Evolutionary conservation across 1,139 yeast genomes (phyloP).

Genomic region (Yamadazyma aaseri): DNA sequence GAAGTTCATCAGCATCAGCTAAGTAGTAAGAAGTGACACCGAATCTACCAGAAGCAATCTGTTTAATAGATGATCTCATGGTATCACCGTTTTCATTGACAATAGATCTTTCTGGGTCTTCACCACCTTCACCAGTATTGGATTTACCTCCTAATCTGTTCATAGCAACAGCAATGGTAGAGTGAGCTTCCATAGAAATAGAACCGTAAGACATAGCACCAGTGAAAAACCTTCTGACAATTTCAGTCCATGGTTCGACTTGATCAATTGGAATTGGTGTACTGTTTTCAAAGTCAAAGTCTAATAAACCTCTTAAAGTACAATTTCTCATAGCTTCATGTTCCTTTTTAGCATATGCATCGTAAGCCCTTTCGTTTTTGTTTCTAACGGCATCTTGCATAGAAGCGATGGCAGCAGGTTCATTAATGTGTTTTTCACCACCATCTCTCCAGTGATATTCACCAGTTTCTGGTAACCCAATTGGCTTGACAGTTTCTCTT

Average conservation of each 20-base stretch:
- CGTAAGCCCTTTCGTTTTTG: conserved; percentile 91
- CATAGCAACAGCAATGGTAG: conserved; percentile 98
- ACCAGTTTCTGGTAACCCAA: conserved; percentile 89
- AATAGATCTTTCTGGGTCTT: conserved; percentile 86
- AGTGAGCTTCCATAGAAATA: conserved; percentile 97
- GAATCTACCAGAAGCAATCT: conserved; percentile 96
- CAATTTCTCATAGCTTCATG: conserved; percentile 90
- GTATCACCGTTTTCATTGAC: conserved; percentile 88
- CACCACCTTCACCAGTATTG: conserved; percentile 99
- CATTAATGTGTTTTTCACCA: conserved; percentile 93
- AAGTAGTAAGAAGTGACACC: conserved; percentile 95
- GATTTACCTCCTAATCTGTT: conserved; percentile 96
- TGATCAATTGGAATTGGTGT: conserved; percentile 89
- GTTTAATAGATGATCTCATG: conserved; percentile 97
- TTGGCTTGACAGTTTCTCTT: conserved; percentile 68
- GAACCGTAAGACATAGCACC: conserved; percentile 99
- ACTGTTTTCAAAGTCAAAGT: conserved; percentile 74
- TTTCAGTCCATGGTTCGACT: conserved; percentile 99
- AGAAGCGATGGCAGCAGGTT: conserved; percentile 91
- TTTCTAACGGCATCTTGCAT: conserved; percentile 96
- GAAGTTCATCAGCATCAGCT: conserved; percentile 96
- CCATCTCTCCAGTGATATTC: conserved; percentile 99
- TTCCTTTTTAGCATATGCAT: conserved; percentile 84
- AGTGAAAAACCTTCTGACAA: conserved; percentile 93
- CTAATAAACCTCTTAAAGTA: conserved; percentile 90